These are phyloP conservation scores for Amylocarpus encephaloides DNA, from an alignment of 2,329 filamentous ascomycete genomes.

Conservation along the genomic window DNA sequence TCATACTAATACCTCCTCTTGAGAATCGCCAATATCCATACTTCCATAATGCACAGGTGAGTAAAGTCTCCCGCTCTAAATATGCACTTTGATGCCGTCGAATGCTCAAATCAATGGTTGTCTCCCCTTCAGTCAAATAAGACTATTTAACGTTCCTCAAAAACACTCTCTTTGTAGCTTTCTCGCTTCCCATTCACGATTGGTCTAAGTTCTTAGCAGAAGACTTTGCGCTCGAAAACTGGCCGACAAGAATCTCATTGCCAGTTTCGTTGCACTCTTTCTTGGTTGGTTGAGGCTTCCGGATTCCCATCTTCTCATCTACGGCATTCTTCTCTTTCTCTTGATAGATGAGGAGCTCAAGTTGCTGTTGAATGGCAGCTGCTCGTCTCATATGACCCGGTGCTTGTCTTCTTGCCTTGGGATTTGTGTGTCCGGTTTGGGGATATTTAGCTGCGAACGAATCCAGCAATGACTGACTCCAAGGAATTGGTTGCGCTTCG, in stretches of 20 bases:
- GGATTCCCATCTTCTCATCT: neutral
- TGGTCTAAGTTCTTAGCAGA: neutral
- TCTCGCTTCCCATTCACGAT: no score
- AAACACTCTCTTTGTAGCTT: no score
- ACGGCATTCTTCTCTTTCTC: constrained; percentile 22
- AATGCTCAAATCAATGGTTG: no score
- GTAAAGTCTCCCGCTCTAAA: no score
- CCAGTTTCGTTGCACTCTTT: neutral
- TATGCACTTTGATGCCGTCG: no score
- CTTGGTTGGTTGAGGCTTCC: neutral
- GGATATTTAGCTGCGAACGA: constrained; percentile 28
- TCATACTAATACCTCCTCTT: no score
- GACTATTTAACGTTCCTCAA: no score
- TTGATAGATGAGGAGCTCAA: constrained; percentile 23
- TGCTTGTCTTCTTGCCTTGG: constrained; percentile 6
- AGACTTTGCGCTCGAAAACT: neutral
- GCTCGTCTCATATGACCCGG: constrained; percentile 12
- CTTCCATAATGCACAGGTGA: no score
- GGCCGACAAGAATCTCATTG: neutral
- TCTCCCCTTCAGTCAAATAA: no score
- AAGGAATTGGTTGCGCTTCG: constrained; percentile 18
- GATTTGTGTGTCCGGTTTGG: constrained; percentile 23
- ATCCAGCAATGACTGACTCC: constrained; percentile 22
- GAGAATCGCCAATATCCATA: no score
- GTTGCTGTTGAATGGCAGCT: constrained; percentile 24